A percentile compares a stretch with the other conserved stretches of the same genome.
phyloP scores from a whole-genome alignment of 2,329 filamentous ascomycete genomes.

The Fusarium denticulatum region DNA sequence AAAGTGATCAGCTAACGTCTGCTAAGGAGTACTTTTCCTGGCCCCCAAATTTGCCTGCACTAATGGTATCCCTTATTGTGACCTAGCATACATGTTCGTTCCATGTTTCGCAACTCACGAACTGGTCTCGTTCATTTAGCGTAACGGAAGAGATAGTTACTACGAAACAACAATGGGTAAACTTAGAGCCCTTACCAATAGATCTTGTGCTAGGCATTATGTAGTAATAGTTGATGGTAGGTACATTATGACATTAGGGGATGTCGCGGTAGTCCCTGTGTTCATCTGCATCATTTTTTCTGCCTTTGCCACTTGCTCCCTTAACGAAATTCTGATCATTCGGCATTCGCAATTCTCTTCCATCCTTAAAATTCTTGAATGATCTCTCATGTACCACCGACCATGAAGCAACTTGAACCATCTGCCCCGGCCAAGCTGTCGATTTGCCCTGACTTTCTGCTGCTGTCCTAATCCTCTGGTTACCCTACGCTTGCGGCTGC shows the following conservation, averaged over 20 bases:
- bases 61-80: not conserved
- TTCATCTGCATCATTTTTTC: accelerated
- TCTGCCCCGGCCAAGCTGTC: not conserved
- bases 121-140: not conserved
- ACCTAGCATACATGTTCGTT: not conserved
- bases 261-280: accelerated
- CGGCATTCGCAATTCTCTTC: accelerated
- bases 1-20: not conserved
- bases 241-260: accelerated
- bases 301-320: accelerated
- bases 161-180: accelerated
- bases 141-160: not conserved
- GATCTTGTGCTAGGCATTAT: not conserved
- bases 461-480: not conserved
- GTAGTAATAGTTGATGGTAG: no score
- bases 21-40: not conserved
- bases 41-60: accelerated
- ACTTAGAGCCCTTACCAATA: accelerated
- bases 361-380: accelerated
- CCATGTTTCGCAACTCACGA: not conserved
- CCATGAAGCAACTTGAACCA: accelerated
- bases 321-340: not conserved
- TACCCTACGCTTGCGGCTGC: not conserved
- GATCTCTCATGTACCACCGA: no score
- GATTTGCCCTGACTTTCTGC: no score